Evolutionary conservation across 164 flowering plant genomes (phyloP), one percentile per base, ranked within the genome.

Genomic region (Litsea cubeba): DNA sequence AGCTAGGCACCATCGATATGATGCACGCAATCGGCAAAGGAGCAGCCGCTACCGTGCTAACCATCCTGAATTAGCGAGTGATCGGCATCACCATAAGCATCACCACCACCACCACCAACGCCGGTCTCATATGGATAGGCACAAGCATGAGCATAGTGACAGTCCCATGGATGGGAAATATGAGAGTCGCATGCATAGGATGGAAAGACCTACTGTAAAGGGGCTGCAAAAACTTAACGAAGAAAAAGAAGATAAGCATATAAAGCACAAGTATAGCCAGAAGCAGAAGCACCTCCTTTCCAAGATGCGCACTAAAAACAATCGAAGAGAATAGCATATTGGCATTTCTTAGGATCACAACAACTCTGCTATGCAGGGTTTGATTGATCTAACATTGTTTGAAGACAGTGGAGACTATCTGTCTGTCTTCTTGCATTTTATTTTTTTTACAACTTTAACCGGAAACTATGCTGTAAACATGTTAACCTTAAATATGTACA

Each of bases 41-140:
- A 79, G 77, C 79, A 73, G 60, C 68, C 46, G 46, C 46, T 79
- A 78, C 50, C 79, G 20, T 54, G 18, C 60, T 54, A 15, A 20
- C n/a, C 60, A 54, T 20, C 60, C 60, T 54, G 60, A 54, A 54
- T 54, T 54, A 54, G 60, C 20, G n/a, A 54, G 60, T 20, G n/a
- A 54, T 71, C 35, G 68, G 23, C 71, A 62, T 49, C 78, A 76
- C 75, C 80, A 85, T 73, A 78, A 83, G 71, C 74, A 71, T 64
- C 54, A 65, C 50, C 77, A 67, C 49, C 70, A 77, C 69, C 72
- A 85, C 75, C 81, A 84, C 76, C 86, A 84, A 72, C 93, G 87
- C 76, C 91, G 78, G 66, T 86, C 84, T 40, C 86, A 86, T 28
- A 88, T 84, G 75, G 84, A 88, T 35, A 87, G 80, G 75, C 84